phyloP scores from a whole-genome alignment of 192 early-diverging fungal species.

The Chytriomyces hyalinus region DNA sequence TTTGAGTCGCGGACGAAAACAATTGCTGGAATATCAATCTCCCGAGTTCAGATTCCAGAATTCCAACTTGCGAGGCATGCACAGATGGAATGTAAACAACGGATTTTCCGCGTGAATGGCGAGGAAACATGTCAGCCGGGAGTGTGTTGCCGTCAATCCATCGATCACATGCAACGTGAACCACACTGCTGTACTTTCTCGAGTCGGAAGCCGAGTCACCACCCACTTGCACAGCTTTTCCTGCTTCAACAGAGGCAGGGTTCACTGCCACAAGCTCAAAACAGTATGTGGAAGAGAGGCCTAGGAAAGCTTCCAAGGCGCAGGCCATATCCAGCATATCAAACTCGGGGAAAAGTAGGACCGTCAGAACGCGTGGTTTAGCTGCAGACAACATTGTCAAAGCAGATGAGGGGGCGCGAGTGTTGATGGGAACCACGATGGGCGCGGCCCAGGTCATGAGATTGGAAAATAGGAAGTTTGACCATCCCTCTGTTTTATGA shows the following conservation, averaged over 20 bases:
- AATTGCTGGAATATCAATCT: not conserved
- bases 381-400: not conserved
- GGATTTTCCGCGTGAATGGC: not conserved
- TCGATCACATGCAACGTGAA: not conserved
- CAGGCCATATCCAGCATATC: constrained; percentile 23
- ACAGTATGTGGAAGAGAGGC: not conserved
- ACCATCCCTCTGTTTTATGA: not conserved
- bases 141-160: not conserved
- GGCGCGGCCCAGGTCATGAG: not conserved
- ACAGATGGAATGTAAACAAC: constrained; percentile 1
- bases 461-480: not conserved
- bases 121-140: not conserved
- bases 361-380: not conserved
- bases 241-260: not conserved
- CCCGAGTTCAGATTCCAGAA: not conserved
- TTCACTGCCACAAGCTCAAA: constrained; percentile 15
- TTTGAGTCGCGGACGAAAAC: not conserved
- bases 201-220: not conserved
- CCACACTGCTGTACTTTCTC: not conserved
- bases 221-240: not conserved
- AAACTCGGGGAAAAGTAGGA: constrained; percentile 17
- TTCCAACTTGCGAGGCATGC: not conserved
- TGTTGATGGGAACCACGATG: not conserved
- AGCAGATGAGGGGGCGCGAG: not conserved
- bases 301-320: not conserved